phyloP scores from a whole-genome alignment of 495 filamentous ascomycete genomes.

The Xeromyces bisporus region DNA sequence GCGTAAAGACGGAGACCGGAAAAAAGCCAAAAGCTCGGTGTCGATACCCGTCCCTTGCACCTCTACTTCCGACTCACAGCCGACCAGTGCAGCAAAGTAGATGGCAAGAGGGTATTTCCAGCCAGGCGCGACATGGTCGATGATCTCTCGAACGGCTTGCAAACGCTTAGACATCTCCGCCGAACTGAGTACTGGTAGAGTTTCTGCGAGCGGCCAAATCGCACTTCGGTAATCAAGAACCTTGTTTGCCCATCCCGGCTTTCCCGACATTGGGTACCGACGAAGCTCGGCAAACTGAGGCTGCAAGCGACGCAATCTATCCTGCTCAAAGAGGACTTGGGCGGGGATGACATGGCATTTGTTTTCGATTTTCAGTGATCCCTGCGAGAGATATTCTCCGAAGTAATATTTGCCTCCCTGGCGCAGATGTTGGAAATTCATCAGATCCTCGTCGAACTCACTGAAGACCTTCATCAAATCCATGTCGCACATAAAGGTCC shows the following conservation, averaged over 20 bases:
- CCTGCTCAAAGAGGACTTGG: not conserved
- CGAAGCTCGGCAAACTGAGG: not conserved
- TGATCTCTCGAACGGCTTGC: not conserved
- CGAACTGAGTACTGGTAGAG: not conserved
- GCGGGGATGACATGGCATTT: constrained; percentile 6
- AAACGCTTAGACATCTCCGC: not conserved
- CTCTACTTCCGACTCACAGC: not conserved
- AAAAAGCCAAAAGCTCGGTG: not conserved
- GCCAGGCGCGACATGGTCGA: not conserved
- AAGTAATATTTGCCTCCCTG: constrained; percentile 8
- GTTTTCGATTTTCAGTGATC: constrained; percentile 11
- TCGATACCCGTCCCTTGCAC: not conserved
- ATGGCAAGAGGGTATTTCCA: constrained; percentile 1
- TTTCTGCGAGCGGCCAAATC: not conserved
- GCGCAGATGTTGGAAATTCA: constrained; percentile 4
- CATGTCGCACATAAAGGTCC: constrained; percentile 16
- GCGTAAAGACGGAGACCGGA: not conserved
- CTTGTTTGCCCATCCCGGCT: not conserved
- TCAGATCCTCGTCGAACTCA: constrained; percentile 3
- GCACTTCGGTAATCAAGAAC: not conserved
- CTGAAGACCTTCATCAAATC: constrained; percentile 12
- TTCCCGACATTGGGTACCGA: not conserved
- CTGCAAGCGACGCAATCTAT: not conserved
- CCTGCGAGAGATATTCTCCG: constrained; percentile 24
- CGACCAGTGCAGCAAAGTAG: constrained; percentile 1